Evolutionary conservation across 371 early-diverging fungal species (phyloP).

Genomic region (Mucor saturninus): DNA sequence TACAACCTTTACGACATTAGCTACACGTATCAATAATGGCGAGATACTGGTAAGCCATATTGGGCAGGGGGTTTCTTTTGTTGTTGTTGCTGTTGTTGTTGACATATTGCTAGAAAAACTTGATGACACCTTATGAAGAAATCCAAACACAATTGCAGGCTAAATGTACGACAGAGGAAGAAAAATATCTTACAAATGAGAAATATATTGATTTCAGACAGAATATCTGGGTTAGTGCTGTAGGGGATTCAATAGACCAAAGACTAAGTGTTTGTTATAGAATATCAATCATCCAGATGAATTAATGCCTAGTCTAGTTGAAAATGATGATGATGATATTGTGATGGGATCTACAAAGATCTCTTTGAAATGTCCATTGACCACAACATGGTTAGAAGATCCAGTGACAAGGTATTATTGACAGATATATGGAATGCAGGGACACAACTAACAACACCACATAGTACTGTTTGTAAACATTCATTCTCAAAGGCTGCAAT

Average conservation of each 20-base stretch:
- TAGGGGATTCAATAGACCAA: background rate
- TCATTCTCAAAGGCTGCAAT: slow-evolving; percentile 41
- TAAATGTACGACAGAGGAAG: slow-evolving; percentile 1
- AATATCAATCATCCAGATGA: slow-evolving; percentile 44
- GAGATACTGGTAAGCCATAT: slow-evolving; percentile 13
- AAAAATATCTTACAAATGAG: slow-evolving; percentile 9
- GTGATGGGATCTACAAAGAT: slow-evolving; percentile 37
- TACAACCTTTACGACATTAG: background rate
- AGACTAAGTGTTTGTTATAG: slow-evolving; percentile 11
- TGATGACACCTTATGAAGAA: slow-evolving; percentile 3
- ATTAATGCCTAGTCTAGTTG: slow-evolving; percentile 32
- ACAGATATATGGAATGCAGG: background rate
- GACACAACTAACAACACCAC: background rate
- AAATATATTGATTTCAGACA: slow-evolving; percentile 20
- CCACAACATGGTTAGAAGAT: slow-evolving; percentile 37
- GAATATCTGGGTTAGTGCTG: slow-evolving; percentile 27
- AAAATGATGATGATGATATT: slow-evolving; percentile 40
- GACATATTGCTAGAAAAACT: slow-evolving; percentile 18
- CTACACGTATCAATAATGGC: background rate
- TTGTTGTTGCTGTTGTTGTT: background rate
- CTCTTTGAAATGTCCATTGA: slow-evolving; percentile 48
- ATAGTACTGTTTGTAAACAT: slow-evolving; percentile 42
- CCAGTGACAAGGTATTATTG: slow-evolving; percentile 34
- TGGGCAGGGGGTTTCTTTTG: too few relatives aligned
- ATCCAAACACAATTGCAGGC: background rate